A percentile compares a stretch with the other conserved stretches of the same genome.
Conservation (phyloP, 331 rosid genomes). For the Prunus yedoensis region DNA sequence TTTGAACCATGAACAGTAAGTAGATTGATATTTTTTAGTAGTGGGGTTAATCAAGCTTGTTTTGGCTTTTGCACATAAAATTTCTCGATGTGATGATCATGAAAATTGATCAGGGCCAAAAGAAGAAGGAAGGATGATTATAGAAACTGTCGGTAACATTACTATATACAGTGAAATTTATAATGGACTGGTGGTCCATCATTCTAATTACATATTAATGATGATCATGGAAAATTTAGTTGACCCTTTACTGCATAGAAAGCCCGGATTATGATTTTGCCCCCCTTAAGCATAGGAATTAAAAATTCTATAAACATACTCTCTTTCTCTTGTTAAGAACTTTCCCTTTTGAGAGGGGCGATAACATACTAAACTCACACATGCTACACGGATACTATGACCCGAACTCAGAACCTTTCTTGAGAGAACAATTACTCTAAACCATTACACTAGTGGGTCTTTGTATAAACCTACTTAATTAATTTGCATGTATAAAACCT, state of each 20-base stretch:
- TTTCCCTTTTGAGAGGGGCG: too few relatives aligned
- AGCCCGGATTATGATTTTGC: too few relatives aligned
- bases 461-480: not conserved
- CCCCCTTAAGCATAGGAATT: not conserved
- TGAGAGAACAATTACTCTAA: too few relatives aligned
- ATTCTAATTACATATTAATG: not conserved
- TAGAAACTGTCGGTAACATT: slow-evolving; percentile 28
- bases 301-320: not conserved
- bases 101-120: not conserved
- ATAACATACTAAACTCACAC: too few relatives aligned
- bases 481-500: not conserved
- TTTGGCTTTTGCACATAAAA: slow-evolving; percentile 28
- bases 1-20: not conserved
- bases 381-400: accelerated
- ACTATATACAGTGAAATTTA: not conserved
- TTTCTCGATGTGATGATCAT: slow-evolving; percentile 5
- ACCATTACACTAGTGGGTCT: too few relatives aligned
- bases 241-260: not conserved
- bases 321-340: too few relatives aligned
- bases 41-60: slow-evolving; percentile 29
- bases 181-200: slow-evolving; percentile 23
- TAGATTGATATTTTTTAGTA: slow-evolving; percentile 6
- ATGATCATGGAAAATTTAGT: not conserved
- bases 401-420: accelerated
- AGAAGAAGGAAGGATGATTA: slow-evolving; percentile 5